Base-by-base conservation (phyloP, 2,329 filamentous ascomycete species). In the Hypoxylon sp. region DNA sequence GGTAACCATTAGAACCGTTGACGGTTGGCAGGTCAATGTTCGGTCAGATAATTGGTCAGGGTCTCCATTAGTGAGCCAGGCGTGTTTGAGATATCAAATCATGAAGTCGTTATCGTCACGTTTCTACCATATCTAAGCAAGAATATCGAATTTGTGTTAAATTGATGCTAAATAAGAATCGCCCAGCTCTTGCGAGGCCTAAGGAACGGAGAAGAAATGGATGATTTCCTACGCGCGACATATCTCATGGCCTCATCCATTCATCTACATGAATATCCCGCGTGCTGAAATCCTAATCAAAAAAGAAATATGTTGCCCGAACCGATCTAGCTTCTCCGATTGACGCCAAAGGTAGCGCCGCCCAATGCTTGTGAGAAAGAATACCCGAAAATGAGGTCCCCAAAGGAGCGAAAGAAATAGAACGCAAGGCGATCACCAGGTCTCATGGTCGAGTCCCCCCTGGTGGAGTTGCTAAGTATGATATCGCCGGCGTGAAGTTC, bases 171-270 rank as follows among this genome's bases (percentile, higher is more conserved):
- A 65, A 67, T 68, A 57, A 65, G 48, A 57, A 44, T 39, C 42
- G 65, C 50, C 60, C 57, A 54, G 62, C 52, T 67, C 62, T 24
- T 35, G 48, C 55, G 50, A 50, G 64, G 61, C 65, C 61, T 63
- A 72, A 70, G 63, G 71, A 73, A 48, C 51, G 68, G 32, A 51
- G 51, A 62, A 70, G 61, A 61, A 68, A 60, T 62, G 56, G 35
- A 65, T 46, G 27, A 50, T 47, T 67, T 32, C 56, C 62, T 37
- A 37, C 52, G 44, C 55, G 31, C 61, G 29, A 63, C 54, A 67
- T 68, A 62, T 69, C 67, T 70, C 71, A 60, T 72, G 24, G 58
- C 60, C 60, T 67, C 70, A 61, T 67, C 65, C 65, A 62, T 65
- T 64, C 68, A 57, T 69, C 54, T 63, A 54, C 31, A 64, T 59